phyloP scores from a whole-genome alignment of 805 yeast genomes.

The Myxozyma neglecta region DNA sequence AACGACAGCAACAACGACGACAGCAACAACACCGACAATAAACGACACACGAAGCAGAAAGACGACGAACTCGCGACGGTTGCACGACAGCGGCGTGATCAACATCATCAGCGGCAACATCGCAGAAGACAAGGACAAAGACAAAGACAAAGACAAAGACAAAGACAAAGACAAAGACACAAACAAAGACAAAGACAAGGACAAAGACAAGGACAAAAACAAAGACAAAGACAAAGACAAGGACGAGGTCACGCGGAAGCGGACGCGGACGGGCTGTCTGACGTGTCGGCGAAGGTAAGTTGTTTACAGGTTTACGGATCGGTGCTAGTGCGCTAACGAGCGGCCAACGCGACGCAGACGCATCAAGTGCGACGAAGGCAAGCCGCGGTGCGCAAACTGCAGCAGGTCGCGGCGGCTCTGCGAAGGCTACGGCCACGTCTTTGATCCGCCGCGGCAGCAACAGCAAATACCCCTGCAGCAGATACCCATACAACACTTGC shows the following conservation, averaged over 20 bases:
- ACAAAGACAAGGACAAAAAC: too few species aligned
- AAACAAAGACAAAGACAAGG: too few species aligned
- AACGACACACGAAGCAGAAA: too few species aligned
- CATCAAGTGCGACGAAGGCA: slow-evolving; percentile 64
- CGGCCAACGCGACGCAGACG: too few species aligned
- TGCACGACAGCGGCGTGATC: too few species aligned
- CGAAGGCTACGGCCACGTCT: slow-evolving; percentile 25
- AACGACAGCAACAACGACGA: too few species aligned
- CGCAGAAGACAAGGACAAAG: too few species aligned
- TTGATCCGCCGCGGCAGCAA: not conserved
- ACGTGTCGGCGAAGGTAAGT: slow-evolving; percentile 19
- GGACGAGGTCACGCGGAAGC: slow-evolving; percentile 1
- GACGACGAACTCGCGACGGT: too few species aligned
- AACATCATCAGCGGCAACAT: too few species aligned
- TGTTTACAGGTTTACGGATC: not conserved
- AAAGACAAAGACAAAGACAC: too few species aligned
- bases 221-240: not conserved
- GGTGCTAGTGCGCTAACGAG: not conserved
- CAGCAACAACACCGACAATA: too few species aligned
- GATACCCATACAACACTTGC: not conserved
- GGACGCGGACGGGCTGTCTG: slow-evolving; percentile 25
- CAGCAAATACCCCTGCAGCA: not conserved
- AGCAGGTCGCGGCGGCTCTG: slow-evolving; percentile 22
- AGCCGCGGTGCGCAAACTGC: slow-evolving; percentile 57
- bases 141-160: too few species aligned